A percentile compares a stretch with the other conserved stretches of the same genome.
Conservation (phyloP, 108 stramenopile species). For the Cyclotella sp. region DNA sequence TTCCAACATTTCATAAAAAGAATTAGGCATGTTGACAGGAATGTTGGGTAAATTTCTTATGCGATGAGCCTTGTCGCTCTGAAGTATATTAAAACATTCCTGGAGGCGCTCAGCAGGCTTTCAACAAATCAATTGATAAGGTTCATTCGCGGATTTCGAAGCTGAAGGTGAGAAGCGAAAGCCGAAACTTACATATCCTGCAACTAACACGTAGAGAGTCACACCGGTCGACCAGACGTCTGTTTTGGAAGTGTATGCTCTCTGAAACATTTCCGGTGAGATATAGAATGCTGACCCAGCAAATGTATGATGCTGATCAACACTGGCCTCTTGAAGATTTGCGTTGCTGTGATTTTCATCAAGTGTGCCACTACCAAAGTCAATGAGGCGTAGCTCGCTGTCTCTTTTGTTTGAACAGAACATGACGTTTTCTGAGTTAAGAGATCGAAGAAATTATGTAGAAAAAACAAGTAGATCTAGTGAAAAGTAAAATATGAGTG, state of each 20-base stretch:
- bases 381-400: slow-evolving; percentile 76
- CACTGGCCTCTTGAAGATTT: slow-evolving; percentile 19
- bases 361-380: slow-evolving; percentile 83
- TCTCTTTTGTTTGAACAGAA: slow-evolving; percentile 55
- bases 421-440: slow-evolving; percentile 67
- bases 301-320: slow-evolving; percentile 70
- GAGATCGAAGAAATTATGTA: background rate
- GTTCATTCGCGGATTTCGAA: background rate
- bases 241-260: slow-evolving; percentile 55
- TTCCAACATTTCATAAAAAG: slow-evolving; percentile 75
- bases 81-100: slow-evolving; percentile 76
- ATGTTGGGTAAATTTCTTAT: slow-evolving; percentile 68
- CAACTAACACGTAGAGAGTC: slow-evolving; percentile 82
- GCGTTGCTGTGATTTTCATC: slow-evolving; percentile 25
- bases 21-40: slow-evolving; percentile 79
- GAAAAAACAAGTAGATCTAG: background rate
- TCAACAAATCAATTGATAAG: background rate
- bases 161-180: background rate
- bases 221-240: slow-evolving; percentile 84
- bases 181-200: slow-evolving; percentile 61
- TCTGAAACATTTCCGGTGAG: slow-evolving; percentile 82
- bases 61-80: slow-evolving; percentile 46
- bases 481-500: background rate
- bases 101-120: slow-evolving; percentile 73
- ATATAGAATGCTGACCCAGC: slow-evolving; percentile 88